Evolutionary conservation across 1,139 yeast genomes (phyloP).

Genomic region (Trichomonascaceae sp.): DNA sequence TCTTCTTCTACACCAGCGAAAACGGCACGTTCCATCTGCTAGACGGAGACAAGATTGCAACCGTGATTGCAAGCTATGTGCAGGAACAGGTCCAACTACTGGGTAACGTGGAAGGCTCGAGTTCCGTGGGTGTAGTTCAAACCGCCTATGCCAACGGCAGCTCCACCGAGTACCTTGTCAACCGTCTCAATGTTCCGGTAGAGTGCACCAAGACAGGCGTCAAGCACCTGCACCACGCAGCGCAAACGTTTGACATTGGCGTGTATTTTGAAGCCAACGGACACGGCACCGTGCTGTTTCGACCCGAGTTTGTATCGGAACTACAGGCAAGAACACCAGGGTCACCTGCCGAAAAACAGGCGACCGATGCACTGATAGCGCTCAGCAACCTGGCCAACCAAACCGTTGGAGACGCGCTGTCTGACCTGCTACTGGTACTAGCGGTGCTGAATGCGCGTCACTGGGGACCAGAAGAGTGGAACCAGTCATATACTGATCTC

Average conservation of each 20-base stretch:
- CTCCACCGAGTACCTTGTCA: constrained; percentile 59
- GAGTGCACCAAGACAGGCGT: constrained; percentile 93
- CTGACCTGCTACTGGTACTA: constrained; percentile 71
- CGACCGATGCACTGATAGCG: constrained; percentile 40
- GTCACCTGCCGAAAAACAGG: constrained; percentile 28
- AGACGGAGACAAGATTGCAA: constrained; percentile 92
- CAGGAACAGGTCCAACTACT: constrained; percentile 31
- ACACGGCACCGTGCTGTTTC: constrained; percentile 92
- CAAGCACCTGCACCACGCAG: constrained; percentile 85
- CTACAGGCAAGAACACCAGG: constrained; percentile 22
- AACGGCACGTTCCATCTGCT: constrained; percentile 45
- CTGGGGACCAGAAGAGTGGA: constrained; percentile 61
- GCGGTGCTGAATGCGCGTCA: constrained; percentile 47
- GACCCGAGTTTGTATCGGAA: constrained; percentile 38
- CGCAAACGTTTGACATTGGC: constrained; percentile 75
- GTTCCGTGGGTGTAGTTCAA: constrained; percentile 73
- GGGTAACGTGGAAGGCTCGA: constrained; percentile 3
- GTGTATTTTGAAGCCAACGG: constrained; percentile 97
- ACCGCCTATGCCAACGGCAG: constrained; percentile 97
- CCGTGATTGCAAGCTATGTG: constrained; percentile 64
- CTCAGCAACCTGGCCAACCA: constrained; percentile 73
- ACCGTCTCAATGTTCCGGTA: constrained; percentile 60
- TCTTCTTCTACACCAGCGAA: constrained; percentile 56
- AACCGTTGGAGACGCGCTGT: constrained; percentile 93
- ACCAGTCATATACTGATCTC: constrained; percentile 60